Evolutionary conservation across 2,329 filamentous ascomycete genomes (phyloP).

Genomic region (Botrytis tulipae): DNA sequence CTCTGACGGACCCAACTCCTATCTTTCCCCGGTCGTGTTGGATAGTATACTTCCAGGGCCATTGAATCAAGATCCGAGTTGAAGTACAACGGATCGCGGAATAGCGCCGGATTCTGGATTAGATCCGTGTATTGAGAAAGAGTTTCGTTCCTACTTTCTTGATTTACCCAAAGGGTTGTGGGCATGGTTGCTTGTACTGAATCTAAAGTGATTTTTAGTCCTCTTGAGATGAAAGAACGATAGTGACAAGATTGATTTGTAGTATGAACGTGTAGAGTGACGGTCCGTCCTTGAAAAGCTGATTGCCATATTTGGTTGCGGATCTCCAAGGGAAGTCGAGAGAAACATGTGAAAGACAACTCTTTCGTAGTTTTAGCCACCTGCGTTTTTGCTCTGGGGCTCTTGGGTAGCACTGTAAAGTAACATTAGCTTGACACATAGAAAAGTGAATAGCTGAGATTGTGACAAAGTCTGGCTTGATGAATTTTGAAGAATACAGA

Average conservation of each 20-base stretch:
- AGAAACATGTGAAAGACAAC: not conserved
- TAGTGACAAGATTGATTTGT: not conserved
- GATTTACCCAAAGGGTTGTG: not conserved
- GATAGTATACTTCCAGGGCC: not conserved
- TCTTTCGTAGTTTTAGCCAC: not conserved
- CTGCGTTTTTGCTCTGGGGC: not conserved
- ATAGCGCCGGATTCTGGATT: not conserved
- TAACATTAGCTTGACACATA: not conserved
- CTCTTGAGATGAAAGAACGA: not conserved
- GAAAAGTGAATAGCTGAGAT: not conserved
- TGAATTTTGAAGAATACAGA: not conserved
- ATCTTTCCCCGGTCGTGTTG: not conserved
- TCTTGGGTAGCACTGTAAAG: not conserved
- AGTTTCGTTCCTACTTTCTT: not conserved
- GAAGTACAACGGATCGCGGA: not conserved
- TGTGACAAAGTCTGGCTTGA: not conserved
- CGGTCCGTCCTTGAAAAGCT: not conserved
- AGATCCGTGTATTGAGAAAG: not conserved
- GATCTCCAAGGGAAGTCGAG: not conserved
- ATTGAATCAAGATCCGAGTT: not conserved
- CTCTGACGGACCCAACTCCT: not conserved
- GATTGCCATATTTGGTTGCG: not conserved
- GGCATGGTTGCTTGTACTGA: not conserved
- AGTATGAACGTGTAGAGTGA: not conserved
- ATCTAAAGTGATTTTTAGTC: not conserved